Percentiles rank a stretch among this genome's conserved stretches.
These are phyloP conservation scores for Agastache rugosa DNA, from an alignment of 257 asterid species.

Conservation along the genomic window DNA sequence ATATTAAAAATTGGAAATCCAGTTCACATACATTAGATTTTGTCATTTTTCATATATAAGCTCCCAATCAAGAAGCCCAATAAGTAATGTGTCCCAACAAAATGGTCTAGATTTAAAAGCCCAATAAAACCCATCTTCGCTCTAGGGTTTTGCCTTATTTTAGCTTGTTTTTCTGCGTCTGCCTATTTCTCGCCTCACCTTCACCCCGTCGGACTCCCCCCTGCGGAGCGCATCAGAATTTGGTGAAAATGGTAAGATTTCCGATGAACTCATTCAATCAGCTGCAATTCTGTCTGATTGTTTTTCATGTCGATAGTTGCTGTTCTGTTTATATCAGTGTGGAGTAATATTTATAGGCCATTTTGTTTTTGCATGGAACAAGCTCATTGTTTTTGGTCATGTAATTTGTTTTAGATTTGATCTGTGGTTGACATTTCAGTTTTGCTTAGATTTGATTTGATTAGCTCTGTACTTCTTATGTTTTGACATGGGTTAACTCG, in stretches of 20 bases:
- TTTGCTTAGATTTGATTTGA: neutral
- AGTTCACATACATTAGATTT: too few species aligned
- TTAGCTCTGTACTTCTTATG: neutral
- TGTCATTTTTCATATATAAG: too few species aligned
- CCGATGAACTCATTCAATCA: neutral
- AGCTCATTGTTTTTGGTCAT: neutral
- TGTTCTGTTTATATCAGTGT: neutral
- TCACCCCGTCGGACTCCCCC: neutral
- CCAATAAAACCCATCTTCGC: constrained; percentile 19
- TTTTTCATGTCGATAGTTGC: neutral
- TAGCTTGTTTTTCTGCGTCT: constrained; percentile 5
- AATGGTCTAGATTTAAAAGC: neutral
- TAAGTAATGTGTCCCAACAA: neutral
- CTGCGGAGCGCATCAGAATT: constrained; percentile 18
- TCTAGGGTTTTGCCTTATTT: constrained; percentile 47
- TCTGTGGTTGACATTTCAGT: neutral
- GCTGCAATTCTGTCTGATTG: neutral
- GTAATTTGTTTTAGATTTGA: neutral
- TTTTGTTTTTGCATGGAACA: neutral
- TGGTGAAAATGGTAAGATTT: constrained; percentile 35
- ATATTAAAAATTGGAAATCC: too few species aligned
- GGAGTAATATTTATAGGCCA: neutral
- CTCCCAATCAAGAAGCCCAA: neutral
- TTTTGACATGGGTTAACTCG: neutral
- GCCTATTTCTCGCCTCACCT: neutral